Conservation (phyloP, 2,329 filamentous ascomycete species). For the Exophiala sp. region DNA sequence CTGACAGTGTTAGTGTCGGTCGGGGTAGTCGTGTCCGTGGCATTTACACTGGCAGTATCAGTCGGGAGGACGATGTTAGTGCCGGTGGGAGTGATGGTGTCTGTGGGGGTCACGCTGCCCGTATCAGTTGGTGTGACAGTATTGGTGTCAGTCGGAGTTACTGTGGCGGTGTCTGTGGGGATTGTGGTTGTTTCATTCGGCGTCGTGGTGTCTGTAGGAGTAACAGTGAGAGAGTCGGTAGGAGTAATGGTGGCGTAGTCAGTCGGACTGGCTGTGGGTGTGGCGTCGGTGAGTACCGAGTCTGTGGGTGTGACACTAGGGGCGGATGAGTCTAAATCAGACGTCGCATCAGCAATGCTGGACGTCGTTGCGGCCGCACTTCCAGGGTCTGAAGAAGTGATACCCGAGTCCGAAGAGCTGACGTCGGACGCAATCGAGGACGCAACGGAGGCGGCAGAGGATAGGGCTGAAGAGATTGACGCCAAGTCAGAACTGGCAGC, state of each 20-base stretch:
- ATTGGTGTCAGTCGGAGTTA: constrained; percentile 26
- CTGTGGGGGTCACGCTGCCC: constrained; percentile 36
- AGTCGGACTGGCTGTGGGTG: background rate
- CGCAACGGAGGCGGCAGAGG: constrained; percentile 17
- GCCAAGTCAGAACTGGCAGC: constrained; percentile 15
- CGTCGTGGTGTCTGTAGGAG: constrained; percentile 5
- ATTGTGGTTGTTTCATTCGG: constrained; percentile 11
- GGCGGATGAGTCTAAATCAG: constrained; percentile 5
- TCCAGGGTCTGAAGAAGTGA: constrained; percentile 9
- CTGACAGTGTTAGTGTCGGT: constrained; percentile 8
- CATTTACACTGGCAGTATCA: no score
- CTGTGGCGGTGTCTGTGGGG: constrained; percentile 27
- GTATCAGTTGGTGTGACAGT: constrained; percentile 41
- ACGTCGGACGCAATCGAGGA: constrained; percentile 20
- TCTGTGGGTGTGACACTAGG: background rate
- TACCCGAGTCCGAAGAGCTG: constrained; percentile 15
- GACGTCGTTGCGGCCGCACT: constrained; percentile 9
- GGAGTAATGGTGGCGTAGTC: constrained; percentile 1
- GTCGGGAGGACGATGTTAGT: constrained; percentile 4
- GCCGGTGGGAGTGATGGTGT: constrained; percentile 5
- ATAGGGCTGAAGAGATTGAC: constrained; percentile 21
- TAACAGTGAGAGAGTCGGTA: constrained; percentile 4
- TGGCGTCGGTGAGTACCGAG: background rate
- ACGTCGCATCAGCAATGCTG: constrained; percentile 6
- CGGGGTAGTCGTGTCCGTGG: background rate